Evolutionary conservation across 352 stramenopile species (phyloP), one percentile per base, ranked within the genome.

Genomic region (Pythium brassicae): DNA sequence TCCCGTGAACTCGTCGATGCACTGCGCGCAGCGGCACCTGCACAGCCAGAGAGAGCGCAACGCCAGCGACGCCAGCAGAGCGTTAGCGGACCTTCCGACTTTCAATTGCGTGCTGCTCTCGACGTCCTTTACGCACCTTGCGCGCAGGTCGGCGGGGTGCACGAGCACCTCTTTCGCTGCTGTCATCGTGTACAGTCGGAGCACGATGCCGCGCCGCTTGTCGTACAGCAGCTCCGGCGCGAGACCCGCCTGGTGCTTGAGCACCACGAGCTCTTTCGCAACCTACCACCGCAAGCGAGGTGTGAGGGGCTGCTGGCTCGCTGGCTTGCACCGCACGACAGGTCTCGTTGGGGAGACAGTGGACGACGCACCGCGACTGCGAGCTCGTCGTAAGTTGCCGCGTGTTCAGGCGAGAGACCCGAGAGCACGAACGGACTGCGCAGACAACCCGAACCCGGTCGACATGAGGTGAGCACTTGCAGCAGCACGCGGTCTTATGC

Each of bases 1-100:
- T 51, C 85, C 85, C 20, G 81, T 95, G 60, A 95, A 95, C 53
- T 95, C 85, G 56, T 92, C 83, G 45, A 93, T 87, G 59, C 85
- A 95, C 71, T 91, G 77, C 15, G 85, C 85, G 39, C 85, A 95
- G 12, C 83, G 81, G 55, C 85, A 95, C 47, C 84, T 90, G 49
- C 23, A 59, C 8, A 54, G 43, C 34, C 19, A n/a, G 19, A 50
- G 10, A 12, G 0, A 35, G 0, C 17, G 22, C 15, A 27, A 37
- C n/a, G 25, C 12, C 45, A 22, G 25, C 17, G 9, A 29, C 14
- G 12, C 6, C 25, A 15, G 40, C 32, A 37, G 5, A 8, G 32
- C 2, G 32, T 37, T 10, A 37, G 32, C 32, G 32, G 32, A 9
- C 32, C 32, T 37, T 49, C 15, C 47, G 23, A 22, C 19, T 11